Base-by-base conservation (phyloP, 1,139 yeast genomes). In the Sugiyamaella novakii region DNA sequence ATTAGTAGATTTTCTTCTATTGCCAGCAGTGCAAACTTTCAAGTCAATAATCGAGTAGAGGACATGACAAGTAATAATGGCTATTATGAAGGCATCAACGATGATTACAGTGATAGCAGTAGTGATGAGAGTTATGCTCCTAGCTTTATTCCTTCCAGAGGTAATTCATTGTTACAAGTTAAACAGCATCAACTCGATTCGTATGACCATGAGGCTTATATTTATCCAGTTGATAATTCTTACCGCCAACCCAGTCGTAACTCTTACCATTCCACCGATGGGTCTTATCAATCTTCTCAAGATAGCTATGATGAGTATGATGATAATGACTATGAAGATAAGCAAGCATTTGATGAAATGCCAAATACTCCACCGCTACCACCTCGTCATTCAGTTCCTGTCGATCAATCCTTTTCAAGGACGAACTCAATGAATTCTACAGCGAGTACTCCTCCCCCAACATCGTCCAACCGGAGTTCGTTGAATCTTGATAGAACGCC, bases 401-500 rank as follows among this genome's bases (percentile, higher is more conserved):
- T 50, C 8, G 43, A 25, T n/a, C n/a, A n/a, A 11, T 39, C 43
- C 10, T 11, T 41, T 12, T 43, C 46, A 5, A 31, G 45, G 30
- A 27, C 17, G 33, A 30, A 40, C 12, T 30, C 43, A 40, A 30
- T 29, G 35, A 33, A 41, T 24, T 33, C 45, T 8, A 6, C 29
- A 8, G 14, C 28, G 3, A 17, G 30, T 3, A 11, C 36, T 6
- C 40, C 48, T 24, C 37, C 48, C 3, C 44, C n/a, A 8, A 5
- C 19, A 24, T 33, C 40, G 12, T 19, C 42, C 14, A 25, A 14
- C 10, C 29, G 33, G 18, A 18, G 14, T 17, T 27, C 33, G 5
- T 5, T 15, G 7, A 24, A 31, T 18, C 38, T 59, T 5, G 58
- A 60, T 43, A 75, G 81, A 6, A 81, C 83, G 1, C 83, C 83